Conservation (phyloP, 257 asterid species). For the Solanum sejunctum region DNA sequence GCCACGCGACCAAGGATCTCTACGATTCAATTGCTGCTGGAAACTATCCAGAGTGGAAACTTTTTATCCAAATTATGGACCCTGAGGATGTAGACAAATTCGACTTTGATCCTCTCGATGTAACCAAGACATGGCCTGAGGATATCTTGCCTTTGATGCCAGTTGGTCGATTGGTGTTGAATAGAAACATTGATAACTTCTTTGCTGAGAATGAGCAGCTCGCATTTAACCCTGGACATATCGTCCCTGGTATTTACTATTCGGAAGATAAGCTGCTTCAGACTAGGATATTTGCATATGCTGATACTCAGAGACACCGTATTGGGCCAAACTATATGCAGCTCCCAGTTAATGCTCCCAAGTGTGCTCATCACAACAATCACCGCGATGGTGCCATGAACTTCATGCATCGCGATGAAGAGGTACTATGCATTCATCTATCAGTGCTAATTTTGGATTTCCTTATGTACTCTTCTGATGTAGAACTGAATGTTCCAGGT, state of each 20-base stretch:
- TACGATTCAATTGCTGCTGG: neutral
- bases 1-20: neutral
- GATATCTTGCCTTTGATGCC: neutral
- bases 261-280: conserved; percentile 68
- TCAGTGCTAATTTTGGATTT: neutral
- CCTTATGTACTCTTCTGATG: neutral
- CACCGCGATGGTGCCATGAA: conserved; percentile 71
- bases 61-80: neutral
- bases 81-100: neutral
- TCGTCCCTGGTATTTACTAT: conserved; percentile 57
- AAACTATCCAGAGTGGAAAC: neutral
- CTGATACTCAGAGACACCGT: conserved; percentile 78
- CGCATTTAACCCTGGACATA: conserved; percentile 46
- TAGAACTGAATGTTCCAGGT: conserved; percentile 20
- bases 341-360: conserved; percentile 75
- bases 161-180: neutral
- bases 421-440: conserved; percentile 21
- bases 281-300: conserved; percentile 45
- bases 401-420: conserved; percentile 75
- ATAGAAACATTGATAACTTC: conserved; percentile 14
- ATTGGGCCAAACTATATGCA: conserved; percentile 68
- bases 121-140: conserved; percentile 1
- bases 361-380: conserved; percentile 53
- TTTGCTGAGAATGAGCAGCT: conserved; percentile 69
- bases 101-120: neutral